phyloP scores from a whole-genome alignment of 257 asterid genomes.

The Nicotiana benthamiana region DNA sequence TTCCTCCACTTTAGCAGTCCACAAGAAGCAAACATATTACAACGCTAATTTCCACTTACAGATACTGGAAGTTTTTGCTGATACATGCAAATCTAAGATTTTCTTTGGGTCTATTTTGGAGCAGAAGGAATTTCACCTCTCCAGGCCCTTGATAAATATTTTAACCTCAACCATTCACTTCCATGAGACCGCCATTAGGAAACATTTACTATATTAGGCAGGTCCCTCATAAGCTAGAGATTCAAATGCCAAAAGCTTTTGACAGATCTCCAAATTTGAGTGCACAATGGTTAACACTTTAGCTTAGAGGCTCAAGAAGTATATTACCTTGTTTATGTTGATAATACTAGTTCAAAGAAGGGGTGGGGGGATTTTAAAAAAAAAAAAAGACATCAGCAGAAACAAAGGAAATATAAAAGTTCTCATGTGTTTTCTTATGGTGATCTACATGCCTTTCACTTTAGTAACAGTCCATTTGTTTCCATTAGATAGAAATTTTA shows the following conservation, averaged over 20 bases:
- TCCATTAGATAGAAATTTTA: no score
- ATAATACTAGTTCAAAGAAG: not conserved
- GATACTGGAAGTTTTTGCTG: not conserved
- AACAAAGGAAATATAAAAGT: not conserved
- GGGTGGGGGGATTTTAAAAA: not conserved
- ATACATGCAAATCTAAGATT: not conserved
- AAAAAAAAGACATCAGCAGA: not conserved
- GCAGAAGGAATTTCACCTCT: not conserved
- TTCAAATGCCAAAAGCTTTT: not conserved
- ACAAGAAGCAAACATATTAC: not conserved
- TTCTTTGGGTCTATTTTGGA: not conserved
- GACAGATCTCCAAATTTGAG: not conserved
- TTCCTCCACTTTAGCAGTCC: not conserved
- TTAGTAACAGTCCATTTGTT: not conserved
- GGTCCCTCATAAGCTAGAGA: not conserved
- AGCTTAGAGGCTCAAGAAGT: not conserved
- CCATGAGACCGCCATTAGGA: not conserved
- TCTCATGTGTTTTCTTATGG: not conserved
- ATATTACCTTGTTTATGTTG: no score
- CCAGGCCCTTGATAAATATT: not conserved
- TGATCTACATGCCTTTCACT: not conserved
- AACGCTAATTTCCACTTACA: not conserved
- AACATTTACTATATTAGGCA: not conserved
- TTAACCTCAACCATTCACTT: not conserved
- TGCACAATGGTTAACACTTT: not conserved